Conservation (phyloP, 2,329 filamentous ascomycete species). For the Biscogniauxia marginata region DNA sequence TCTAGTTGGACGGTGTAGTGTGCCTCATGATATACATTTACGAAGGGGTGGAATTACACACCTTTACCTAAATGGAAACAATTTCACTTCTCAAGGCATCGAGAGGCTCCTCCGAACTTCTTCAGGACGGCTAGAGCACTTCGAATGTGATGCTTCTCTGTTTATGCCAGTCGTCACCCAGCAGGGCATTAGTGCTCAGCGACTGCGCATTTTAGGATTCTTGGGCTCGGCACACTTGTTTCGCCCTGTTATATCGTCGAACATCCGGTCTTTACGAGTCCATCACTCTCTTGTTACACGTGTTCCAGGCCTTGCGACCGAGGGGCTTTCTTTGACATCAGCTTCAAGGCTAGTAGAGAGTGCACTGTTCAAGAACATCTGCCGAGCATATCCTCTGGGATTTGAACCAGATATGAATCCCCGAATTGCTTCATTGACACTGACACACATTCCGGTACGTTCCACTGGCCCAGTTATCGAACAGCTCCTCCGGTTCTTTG, state of each 20-base stretch:
- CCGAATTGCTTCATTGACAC: constrained; percentile 49
- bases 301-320: constrained; percentile 44
- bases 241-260: constrained; percentile 52
- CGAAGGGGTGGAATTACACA: constrained; percentile 47
- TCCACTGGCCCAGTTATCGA: constrained; percentile 50
- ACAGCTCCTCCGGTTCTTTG: constrained; percentile 49
- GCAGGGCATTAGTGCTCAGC: constrained; percentile 29
- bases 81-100: constrained; percentile 44
- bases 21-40: constrained; percentile 23
- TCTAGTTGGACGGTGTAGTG: constrained; percentile 14
- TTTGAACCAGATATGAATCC: constrained; percentile 58
- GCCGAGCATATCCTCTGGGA: constrained; percentile 45
- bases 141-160: constrained; percentile 50
- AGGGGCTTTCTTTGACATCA: constrained; percentile 36
- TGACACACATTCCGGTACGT: constrained; percentile 54
- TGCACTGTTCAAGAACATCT: constrained; percentile 40
- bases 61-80: constrained; percentile 51
- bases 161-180: constrained; percentile 9
- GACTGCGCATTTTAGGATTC: constrained; percentile 41
- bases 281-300: constrained; percentile 62
- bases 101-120: constrained; percentile 42
- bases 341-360: constrained; percentile 46
- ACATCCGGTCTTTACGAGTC: constrained; percentile 51
- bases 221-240: constrained; percentile 47
- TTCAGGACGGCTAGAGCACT: constrained; percentile 48